phyloP scores from a whole-genome alignment of 2,329 filamentous ascomycete species.

The Colletotrichum sp. region DNA sequence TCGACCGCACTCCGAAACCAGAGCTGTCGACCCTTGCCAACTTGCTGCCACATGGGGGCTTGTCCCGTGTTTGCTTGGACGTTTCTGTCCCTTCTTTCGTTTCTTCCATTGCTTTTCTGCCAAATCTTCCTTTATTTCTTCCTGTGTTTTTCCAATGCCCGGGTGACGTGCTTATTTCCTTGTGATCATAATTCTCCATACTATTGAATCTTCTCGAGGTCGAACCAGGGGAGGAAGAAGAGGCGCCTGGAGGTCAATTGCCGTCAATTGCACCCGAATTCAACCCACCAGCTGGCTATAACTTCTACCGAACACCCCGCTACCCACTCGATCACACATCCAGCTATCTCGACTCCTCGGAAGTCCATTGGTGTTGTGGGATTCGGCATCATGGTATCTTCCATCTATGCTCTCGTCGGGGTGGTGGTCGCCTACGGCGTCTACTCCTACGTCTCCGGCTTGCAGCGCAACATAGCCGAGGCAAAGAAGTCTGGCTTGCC shows the following conservation, averaged over 20 bases:
- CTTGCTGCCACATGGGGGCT: not conserved
- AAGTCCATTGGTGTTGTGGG: not conserved
- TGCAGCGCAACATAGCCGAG: conserved; percentile 49
- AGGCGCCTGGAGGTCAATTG: not conserved
- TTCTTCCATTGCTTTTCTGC: conserved; percentile 1
- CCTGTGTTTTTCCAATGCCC: not conserved
- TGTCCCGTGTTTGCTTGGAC: not conserved
- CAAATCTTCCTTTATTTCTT: not conserved
- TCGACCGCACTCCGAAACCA: conserved; percentile 15
- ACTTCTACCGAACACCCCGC: not conserved
- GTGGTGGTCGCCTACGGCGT: conserved; percentile 36
- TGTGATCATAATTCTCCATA: not conserved
- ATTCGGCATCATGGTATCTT: conserved; percentile 35
- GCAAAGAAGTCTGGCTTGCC: conserved; percentile 56
- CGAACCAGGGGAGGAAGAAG: not conserved
- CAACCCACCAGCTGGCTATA: not conserved
- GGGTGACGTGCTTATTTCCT: not conserved
- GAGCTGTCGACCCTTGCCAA: not conserved
- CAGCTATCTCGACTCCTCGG: not conserved
- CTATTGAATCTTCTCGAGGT: not conserved
- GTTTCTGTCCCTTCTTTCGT: conserved; percentile 11
- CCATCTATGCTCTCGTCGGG: conserved; percentile 36
- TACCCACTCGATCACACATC: not conserved
- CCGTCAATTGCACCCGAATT: not conserved
- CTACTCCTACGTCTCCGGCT: conserved; percentile 33